A percentile compares a stretch with the other conserved stretches of the same genome.
phyloP scores from a whole-genome alignment of 2,329 filamentous ascomycete species.

The Chaetomium olivaceum region DNA sequence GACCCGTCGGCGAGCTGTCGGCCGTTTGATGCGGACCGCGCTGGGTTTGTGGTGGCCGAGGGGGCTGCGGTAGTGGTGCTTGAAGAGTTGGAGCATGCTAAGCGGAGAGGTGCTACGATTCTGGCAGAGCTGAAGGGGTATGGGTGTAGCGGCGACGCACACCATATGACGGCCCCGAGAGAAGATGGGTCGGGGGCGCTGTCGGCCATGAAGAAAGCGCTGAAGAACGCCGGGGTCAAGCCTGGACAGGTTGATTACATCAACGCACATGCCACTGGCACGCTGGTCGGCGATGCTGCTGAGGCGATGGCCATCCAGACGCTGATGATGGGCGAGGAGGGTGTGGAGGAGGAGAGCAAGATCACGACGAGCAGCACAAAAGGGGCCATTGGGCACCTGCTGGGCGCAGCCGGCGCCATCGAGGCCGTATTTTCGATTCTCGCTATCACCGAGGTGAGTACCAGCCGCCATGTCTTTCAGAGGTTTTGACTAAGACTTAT shows the following conservation, averaged over 20 bases:
- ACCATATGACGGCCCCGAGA: conserved; percentile 90
- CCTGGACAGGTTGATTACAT: conserved; percentile 82
- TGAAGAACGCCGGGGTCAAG: conserved; percentile 68
- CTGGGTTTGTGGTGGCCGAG: conserved; percentile 91
- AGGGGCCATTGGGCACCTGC: conserved; percentile 84
- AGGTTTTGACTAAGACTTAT: background rate
- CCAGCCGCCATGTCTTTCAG: too few species aligned
- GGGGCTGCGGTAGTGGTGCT: conserved; percentile 85
- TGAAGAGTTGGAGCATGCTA: conserved; percentile 89
- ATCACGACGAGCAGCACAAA: conserved; percentile 93
- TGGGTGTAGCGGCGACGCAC: conserved; percentile 83
- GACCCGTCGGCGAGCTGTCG: conserved; percentile 70
- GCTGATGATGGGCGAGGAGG: conserved; percentile 73
- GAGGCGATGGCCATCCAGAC: conserved; percentile 81
- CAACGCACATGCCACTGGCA: conserved; percentile 94
- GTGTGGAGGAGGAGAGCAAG: conserved; percentile 58
- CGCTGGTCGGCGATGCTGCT: conserved; percentile 78
- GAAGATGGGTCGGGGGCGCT: conserved; percentile 80
- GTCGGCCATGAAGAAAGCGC: conserved; percentile 79
- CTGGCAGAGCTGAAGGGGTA: conserved; percentile 91
- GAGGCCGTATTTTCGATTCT: conserved; percentile 86
- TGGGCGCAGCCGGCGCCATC: conserved; percentile 87
- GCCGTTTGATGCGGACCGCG: conserved; percentile 78
- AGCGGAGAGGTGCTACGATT: conserved; percentile 72
- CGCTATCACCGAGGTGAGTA: conserved; percentile 70